A percentile compares a stretch with the other conserved stretches of the same genome.
These are phyloP conservation scores for Rhododendron simsii DNA, from an alignment of 148 eudicot species.

Conservation along the genomic window DNA sequence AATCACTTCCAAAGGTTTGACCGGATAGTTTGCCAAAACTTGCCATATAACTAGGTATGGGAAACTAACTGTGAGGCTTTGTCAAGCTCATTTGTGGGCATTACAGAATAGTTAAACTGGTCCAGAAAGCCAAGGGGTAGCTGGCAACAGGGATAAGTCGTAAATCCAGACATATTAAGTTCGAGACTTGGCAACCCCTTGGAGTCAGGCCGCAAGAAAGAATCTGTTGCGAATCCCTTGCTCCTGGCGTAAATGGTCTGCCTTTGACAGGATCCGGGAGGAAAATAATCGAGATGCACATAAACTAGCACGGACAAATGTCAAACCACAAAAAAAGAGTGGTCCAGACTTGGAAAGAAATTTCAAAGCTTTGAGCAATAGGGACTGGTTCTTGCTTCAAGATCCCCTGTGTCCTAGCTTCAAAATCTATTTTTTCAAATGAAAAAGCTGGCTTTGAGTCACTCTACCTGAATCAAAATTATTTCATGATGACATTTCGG, in stretches of 20 bases:
- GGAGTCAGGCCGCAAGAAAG: too few species aligned
- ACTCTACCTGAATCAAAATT: background rate
- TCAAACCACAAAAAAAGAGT: too few species aligned
- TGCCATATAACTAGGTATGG: background rate
- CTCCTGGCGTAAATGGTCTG: too few species aligned
- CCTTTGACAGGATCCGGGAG: too few species aligned
- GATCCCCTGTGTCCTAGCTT: background rate
- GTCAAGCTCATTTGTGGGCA: background rate
- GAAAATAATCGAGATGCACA: too few species aligned
- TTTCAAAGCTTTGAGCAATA: background rate
- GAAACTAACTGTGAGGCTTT: background rate
- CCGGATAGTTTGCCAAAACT: background rate
- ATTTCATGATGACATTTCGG: background rate
- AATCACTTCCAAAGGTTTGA: background rate
- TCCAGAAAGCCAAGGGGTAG: too few species aligned
- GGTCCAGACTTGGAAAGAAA: background rate
- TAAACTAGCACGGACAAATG: too few species aligned
- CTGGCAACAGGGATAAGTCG: too few species aligned
- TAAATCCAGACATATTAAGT: too few species aligned
- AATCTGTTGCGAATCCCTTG: too few species aligned
- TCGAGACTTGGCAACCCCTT: too few species aligned
- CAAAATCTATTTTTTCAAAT: slow-evolving; percentile 1
- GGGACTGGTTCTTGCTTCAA: background rate
- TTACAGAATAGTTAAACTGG: background rate
- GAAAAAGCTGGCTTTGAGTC: slow-evolving; percentile 5